A percentile compares a stretch with the other conserved stretches of the same genome.
Conservation (phyloP, 495 filamentous ascomycete genomes). For the Penicillium salamii region DNA sequence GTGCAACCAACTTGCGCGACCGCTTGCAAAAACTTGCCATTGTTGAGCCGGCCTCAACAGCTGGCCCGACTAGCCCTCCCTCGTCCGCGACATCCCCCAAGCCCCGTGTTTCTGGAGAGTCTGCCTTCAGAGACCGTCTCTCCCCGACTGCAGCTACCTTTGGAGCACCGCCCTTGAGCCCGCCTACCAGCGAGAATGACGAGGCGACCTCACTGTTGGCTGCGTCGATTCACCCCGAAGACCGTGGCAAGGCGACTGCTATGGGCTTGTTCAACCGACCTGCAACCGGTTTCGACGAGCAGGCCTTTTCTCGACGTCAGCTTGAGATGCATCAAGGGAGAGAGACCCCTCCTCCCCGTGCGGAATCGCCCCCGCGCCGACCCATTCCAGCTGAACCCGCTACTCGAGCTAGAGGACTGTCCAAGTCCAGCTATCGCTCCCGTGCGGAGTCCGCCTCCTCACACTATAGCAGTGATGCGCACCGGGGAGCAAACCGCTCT, state of each 20-base stretch:
- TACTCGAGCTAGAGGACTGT: slow-evolving; percentile 38
- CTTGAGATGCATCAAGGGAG: slow-evolving; percentile 70
- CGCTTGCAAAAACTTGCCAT: slow-evolving; percentile 51
- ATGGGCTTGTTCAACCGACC: slow-evolving; percentile 83
- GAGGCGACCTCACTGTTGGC: slow-evolving; percentile 54
- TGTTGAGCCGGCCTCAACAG: slow-evolving; percentile 30
- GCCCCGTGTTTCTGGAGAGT: slow-evolving; percentile 21
- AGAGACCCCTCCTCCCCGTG: slow-evolving; percentile 41
- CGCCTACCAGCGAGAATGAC: slow-evolving; percentile 66
- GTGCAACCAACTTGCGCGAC: slow-evolving; percentile 56
- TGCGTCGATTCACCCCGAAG: slow-evolving; percentile 66
- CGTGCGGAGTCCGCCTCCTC: slow-evolving; percentile 46
- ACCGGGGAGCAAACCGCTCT: slow-evolving; percentile 26
- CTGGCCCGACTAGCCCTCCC: slow-evolving; percentile 52
- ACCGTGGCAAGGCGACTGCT: slow-evolving; percentile 81
- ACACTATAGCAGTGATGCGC: slow-evolving; percentile 40
- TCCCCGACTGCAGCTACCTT: slow-evolving; percentile 28
- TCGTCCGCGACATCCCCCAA: slow-evolving; percentile 39
- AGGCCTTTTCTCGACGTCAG: slow-evolving; percentile 79
- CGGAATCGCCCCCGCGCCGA: slow-evolving; percentile 32
- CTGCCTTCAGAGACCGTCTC: slow-evolving; percentile 20
- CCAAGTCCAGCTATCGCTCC: slow-evolving; percentile 43
- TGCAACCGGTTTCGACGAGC: slow-evolving; percentile 71
- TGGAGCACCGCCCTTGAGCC: slow-evolving; percentile 66
- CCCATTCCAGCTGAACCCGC: slow-evolving; percentile 27